Conservation (phyloP, 2,329 filamentous ascomycete genomes). For the Arachnomyces sp. region DNA sequence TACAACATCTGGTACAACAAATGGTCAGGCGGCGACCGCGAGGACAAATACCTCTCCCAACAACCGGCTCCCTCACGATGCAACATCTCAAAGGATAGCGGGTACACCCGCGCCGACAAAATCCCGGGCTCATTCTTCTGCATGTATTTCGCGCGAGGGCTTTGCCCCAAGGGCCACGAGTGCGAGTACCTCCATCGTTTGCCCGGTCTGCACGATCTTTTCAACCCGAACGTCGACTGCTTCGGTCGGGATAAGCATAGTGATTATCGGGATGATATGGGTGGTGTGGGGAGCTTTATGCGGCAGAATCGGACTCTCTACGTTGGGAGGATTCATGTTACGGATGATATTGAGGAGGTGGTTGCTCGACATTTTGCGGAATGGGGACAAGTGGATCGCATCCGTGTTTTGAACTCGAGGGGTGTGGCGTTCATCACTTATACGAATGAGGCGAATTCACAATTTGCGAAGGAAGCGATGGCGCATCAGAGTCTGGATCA, state of each 20-base stretch:
- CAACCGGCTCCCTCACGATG: constrained; percentile 76
- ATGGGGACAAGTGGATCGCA: constrained; percentile 87
- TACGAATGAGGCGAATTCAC: constrained; percentile 75
- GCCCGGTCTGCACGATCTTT: constrained; percentile 78
- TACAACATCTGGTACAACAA: constrained; percentile 99
- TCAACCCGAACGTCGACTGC: constrained; percentile 89
- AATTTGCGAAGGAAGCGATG: constrained; percentile 94
- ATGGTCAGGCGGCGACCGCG: constrained; percentile 90
- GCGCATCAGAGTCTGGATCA: constrained; percentile 87
- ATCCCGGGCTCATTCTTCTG: constrained; percentile 82
- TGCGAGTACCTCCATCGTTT: constrained; percentile 91
- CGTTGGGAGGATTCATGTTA: constrained; percentile 86
- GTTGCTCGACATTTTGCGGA: constrained; percentile 92
- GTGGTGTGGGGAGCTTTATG: constrained; percentile 88
- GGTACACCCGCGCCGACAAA: constrained; percentile 70
- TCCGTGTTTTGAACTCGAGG: constrained; percentile 75
- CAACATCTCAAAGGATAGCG: constrained; percentile 70
- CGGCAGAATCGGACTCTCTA: constrained; percentile 91
- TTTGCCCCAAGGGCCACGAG: constrained; percentile 77
- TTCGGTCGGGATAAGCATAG: constrained; percentile 89
- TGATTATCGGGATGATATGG: constrained; percentile 96
- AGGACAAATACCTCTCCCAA: constrained; percentile 81
- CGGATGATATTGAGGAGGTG: constrained; percentile 93
- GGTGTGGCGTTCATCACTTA: constrained; percentile 97
- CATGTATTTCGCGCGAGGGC: constrained; percentile 76